These are phyloP conservation scores for Lactarius psammicola DNA, from an alignment of 768 basidiomycete genomes.

Conservation along the genomic window DNA sequence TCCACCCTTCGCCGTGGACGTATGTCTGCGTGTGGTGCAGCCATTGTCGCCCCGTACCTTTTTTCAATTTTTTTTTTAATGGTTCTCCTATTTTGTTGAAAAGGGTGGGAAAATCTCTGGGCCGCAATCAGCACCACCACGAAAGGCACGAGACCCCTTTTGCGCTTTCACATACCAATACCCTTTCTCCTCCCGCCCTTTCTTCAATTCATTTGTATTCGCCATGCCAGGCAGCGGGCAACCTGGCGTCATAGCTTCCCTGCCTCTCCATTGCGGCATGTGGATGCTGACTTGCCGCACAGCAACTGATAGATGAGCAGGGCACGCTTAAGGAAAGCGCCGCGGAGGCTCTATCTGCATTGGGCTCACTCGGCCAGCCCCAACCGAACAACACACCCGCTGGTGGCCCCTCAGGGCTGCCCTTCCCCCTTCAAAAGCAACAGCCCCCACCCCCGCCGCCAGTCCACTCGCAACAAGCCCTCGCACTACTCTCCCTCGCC, in stretches of 20 bases:
- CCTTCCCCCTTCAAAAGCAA: conserved; percentile 21
- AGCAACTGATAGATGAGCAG: conserved; percentile 27
- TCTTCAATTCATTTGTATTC: background rate
- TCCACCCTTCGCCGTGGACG: background rate
- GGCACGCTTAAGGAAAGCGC: conserved; percentile 34
- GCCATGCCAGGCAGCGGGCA: background rate
- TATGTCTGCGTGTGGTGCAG: background rate
- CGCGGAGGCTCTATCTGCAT: conserved; percentile 36
- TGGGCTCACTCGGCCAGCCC: conserved; percentile 25
- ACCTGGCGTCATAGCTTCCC: conserved; percentile 8
- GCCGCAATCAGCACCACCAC: background rate
- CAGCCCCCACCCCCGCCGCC: conserved; percentile 2
- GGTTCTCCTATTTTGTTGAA: conserved; percentile 12
- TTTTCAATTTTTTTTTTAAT: background rate
- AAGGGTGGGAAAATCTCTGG: conserved; percentile 18
- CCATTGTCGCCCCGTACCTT: background rate
- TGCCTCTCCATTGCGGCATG: conserved; percentile 5
- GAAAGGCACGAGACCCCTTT: background rate
- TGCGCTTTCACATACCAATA: background rate
- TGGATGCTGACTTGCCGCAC: conserved; percentile 16
- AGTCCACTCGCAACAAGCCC: conserved; percentile 20
- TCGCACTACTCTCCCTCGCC: conserved; percentile 41
- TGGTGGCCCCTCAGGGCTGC: conserved; percentile 23
- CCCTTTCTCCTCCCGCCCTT: background rate
- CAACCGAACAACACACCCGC: conserved; percentile 10